Percentiles rank a stretch among this genome's conserved stretches.
phyloP scores from a whole-genome alignment of 495 filamentous ascomycete genomes.

The Neurospora sp. region DNA sequence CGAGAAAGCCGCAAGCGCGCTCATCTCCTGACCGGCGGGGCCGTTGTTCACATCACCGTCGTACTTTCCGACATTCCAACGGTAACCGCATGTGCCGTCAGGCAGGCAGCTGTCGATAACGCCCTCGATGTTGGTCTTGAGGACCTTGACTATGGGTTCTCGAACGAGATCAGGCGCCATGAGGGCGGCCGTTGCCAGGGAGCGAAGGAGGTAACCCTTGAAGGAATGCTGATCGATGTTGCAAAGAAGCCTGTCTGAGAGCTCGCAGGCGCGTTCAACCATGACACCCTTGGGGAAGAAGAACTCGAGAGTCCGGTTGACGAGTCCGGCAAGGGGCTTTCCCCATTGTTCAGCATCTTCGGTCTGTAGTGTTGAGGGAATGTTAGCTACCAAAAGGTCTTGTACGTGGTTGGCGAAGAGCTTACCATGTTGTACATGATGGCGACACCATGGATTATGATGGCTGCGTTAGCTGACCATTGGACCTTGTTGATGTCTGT shows the following conservation, averaged over 20 bases:
- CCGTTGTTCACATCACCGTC: slow-evolving; percentile 42
- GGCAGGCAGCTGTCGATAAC: slow-evolving; percentile 58
- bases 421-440: slow-evolving; percentile 57
- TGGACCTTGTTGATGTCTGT: slow-evolving; percentile 40
- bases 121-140: slow-evolving; percentile 53
- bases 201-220: slow-evolving; percentile 81
- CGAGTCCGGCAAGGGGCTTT: slow-evolving; percentile 38
- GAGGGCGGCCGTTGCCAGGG: slow-evolving; percentile 59
- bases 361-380: slow-evolving; percentile 23
- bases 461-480: slow-evolving; percentile 63
- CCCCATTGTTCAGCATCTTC: slow-evolving; percentile 43
- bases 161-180: slow-evolving; percentile 55
- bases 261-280: slow-evolving; percentile 62
- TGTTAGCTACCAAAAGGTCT: slow-evolving; percentile 1
- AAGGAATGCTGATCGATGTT: slow-evolving; percentile 71
- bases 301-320: slow-evolving; percentile 39
- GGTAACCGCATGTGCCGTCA: slow-evolving; percentile 55
- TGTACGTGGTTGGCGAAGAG: background rate
- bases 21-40: slow-evolving; percentile 57
- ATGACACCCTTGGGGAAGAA: slow-evolving; percentile 47
- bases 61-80: slow-evolving; percentile 38
- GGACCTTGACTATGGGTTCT: slow-evolving; percentile 47
- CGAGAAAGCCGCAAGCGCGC: slow-evolving; percentile 53
- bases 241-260: slow-evolving; percentile 35
- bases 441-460: slow-evolving; percentile 56